Conservation (phyloP, 805 yeast species). For the Yarrowia bubula region DNA sequence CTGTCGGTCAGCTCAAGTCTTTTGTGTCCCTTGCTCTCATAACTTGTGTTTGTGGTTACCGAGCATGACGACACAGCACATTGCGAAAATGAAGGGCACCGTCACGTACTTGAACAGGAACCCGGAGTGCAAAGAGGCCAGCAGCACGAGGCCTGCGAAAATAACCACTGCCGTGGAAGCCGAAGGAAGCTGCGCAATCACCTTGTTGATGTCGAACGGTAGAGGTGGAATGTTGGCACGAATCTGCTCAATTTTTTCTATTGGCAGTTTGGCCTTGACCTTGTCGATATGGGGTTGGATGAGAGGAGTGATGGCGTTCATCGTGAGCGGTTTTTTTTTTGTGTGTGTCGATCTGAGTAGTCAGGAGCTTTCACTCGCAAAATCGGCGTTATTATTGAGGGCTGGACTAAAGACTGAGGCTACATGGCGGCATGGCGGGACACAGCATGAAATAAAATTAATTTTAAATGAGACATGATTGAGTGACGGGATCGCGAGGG, state of each 20-base stretch:
- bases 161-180: slow-evolving; percentile 17
- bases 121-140: slow-evolving; percentile 14
- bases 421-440: too few species aligned
- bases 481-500: too few species aligned
- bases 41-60: slow-evolving; percentile 6
- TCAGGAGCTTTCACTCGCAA: background rate
- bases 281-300: slow-evolving; percentile 23
- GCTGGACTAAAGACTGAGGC: too few species aligned
- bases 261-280: slow-evolving; percentile 24
- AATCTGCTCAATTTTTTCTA: slow-evolving; percentile 16
- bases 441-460: too few species aligned
- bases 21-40: background rate
- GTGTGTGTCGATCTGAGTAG: background rate
- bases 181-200: slow-evolving; percentile 8
- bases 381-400: background rate
- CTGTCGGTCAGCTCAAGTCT: background rate
- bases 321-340: background rate
- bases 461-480: too few species aligned
- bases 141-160: slow-evolving; percentile 3
- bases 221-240: slow-evolving; percentile 23
- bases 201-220: slow-evolving; percentile 8
- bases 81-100: slow-evolving; percentile 18
- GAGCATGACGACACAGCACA: slow-evolving; percentile 18
- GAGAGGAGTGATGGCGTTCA: slow-evolving; percentile 12
- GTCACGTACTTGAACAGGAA: slow-evolving; percentile 21